Base-by-base conservation (phyloP, 2,329 filamentous ascomycete species). In the Fusarium newnesense region DNA sequence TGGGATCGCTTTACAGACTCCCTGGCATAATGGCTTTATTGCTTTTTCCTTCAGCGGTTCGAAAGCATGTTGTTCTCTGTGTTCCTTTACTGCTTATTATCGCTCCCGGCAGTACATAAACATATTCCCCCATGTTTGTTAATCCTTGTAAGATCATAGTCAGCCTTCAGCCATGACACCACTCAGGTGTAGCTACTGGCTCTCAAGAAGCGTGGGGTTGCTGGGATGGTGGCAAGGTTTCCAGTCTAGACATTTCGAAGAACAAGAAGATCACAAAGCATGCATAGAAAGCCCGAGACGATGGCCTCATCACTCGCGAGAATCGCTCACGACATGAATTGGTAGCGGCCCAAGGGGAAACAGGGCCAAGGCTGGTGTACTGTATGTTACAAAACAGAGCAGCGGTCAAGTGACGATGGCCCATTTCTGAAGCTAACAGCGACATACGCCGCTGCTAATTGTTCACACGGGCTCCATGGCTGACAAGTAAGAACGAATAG, bases 321-420 rank as follows among this genome's bases (percentile, higher is more conserved):
- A 64, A 73, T 69, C 72, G 68, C 74, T 67, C 59, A 56, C 61
- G 50, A 69, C 64, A 69, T 66, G 69, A 72, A 75, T 75, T 71
- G 66, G 76, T 76, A 60, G 76, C 72, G 67, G 70, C 66, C 74
- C 28, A 69, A 74, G 69, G 64, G 49, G 61, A 49, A 49, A 69
- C 24, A 69, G 60, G 43, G 44, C 50, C 64, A 60, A 70, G 65
- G 58, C 63, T 56, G 37, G 24, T 49, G 56, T 58, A 47, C 65
- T 42, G 44, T 50, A 49, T 65, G 66, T 65, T 64, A 69, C 67
- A 69, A 60, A 60, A 53, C 57, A 65, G 72, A 75, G 73, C 76
- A 64, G 75, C 73, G 74, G 76, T 77, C 76, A 77, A 77, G 71
- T 75, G 74, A 77, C 60, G 70, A 63, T 54, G 74, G 63, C 67